A percentile compares a stretch with the other conserved stretches of the same genome.
Evolutionary conservation across 129 eudicot species (phyloP).

Genomic region (Tagetes patula): DNA sequence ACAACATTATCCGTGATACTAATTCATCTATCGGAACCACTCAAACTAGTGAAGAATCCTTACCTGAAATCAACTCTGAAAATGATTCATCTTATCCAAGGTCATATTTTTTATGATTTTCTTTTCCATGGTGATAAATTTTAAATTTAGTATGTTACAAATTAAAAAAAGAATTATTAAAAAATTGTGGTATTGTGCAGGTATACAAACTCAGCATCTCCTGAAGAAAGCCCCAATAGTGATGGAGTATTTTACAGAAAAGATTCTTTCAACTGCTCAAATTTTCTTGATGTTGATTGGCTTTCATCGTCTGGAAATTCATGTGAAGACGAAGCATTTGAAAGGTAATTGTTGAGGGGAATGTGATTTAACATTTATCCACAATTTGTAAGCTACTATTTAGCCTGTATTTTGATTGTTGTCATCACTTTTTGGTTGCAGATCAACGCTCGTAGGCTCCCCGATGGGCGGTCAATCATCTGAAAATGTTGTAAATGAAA

Average conservation of each 20-base stretch:
- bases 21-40: conserved; percentile 45
- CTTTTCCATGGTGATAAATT: background rate
- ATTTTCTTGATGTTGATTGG: conserved; percentile 81
- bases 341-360: conserved; percentile 50
- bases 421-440: conserved; percentile 33
- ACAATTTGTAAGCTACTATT: background rate
- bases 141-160: background rate
- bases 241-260: conserved; percentile 46
- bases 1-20: conserved; percentile 53
- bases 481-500: conserved; percentile 48
- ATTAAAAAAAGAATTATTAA: background rate
- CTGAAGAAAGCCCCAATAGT: conserved; percentile 43
- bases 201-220: conserved; percentile 51
- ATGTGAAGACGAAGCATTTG: conserved; percentile 74
- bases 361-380: background rate
- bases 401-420: background rate
- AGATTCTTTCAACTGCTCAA: conserved; percentile 63
- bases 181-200: conserved; percentile 32
- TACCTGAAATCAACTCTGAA: conserved; percentile 63
- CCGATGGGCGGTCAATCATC: conserved; percentile 57
- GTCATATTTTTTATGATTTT: conserved; percentile 21
- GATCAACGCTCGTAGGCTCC: conserved; percentile 66
- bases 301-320: conserved; percentile 86
- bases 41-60: conserved; percentile 43
- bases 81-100: conserved; percentile 62